Evolutionary conservation across 2,329 filamentous ascomycete species (phyloP).

Genomic region (Arthrobotrys pseudoclavata): DNA sequence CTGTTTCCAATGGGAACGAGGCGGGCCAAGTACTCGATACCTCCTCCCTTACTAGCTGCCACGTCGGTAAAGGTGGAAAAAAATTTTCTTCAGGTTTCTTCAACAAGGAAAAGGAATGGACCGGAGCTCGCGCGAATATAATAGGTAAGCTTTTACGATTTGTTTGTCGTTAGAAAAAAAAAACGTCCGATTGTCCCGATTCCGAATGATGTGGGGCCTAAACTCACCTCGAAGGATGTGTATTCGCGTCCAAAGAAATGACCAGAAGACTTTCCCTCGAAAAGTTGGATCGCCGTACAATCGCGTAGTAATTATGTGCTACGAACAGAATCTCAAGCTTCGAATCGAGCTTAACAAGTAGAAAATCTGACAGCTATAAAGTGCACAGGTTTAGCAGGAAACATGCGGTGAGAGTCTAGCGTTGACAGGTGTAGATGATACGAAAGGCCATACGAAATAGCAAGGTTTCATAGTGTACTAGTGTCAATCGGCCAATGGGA

Average conservation of each 20-base stretch:
- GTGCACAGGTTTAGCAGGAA: conserved; percentile 16
- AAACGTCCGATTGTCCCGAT: conserved; percentile 31
- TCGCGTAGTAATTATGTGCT: conserved; percentile 41
- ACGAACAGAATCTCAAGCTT: conserved; percentile 19
- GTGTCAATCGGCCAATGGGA: conserved; percentile 47
- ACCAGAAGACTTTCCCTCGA: conserved; percentile 21
- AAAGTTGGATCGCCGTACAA: conserved; percentile 35
- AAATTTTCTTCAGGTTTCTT: conserved; percentile 23
- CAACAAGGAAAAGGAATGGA: conserved; percentile 16
- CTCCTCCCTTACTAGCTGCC: conserved; percentile 11
- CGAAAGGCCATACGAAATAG: conserved; percentile 1
- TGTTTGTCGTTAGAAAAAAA: conserved; percentile 11
- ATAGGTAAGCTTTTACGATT: conserved; percentile 9
- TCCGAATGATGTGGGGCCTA: conserved; percentile 40
- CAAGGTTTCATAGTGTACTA: conserved; percentile 14
- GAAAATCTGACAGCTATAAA: conserved; percentile 12
- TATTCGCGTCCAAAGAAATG: conserved; percentile 20
- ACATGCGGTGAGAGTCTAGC: conserved; percentile 5
- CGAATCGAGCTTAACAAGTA: conserved; percentile 33
- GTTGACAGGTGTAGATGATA: conserved; percentile 34
- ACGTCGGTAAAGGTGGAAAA: conserved; percentile 23
- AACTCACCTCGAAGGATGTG: conserved; percentile 19
- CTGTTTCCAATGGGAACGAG: conserved; percentile 53
- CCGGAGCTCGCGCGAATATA: conserved; percentile 21
- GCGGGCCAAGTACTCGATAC: conserved; percentile 37